These are phyloP conservation scores for Gossypium mustelinum DNA, from an alignment of 345 rosid species.

Conservation along the genomic window DNA sequence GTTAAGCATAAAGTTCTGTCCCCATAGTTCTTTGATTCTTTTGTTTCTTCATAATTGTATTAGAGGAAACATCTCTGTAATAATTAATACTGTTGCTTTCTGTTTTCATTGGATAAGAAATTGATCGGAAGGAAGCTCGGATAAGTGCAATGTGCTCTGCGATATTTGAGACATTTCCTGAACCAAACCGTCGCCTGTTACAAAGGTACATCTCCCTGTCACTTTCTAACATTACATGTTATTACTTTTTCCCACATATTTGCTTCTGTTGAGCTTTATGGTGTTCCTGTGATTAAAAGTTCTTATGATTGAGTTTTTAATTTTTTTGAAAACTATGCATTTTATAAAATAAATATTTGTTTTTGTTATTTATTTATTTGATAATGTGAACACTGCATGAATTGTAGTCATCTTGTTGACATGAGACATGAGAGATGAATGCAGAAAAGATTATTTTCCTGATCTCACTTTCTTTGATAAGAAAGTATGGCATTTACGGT, in stretches of 20 bases:
- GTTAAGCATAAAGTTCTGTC: too few species aligned
- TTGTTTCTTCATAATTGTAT: too few species aligned
- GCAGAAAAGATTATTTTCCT: background rate
- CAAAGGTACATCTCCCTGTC: constrained; percentile 51
- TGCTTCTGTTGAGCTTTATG: background rate
- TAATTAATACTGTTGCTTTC: constrained; percentile 14
- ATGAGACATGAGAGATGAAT: background rate
- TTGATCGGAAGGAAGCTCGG: constrained; percentile 85
- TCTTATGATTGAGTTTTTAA: background rate
- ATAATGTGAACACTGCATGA: background rate
- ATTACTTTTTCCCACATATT: background rate
- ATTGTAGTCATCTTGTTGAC: constrained; percentile 4
- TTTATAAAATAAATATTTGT: background rate
- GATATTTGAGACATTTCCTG: constrained; percentile 90
- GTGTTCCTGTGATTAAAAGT: background rate
- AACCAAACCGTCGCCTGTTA: constrained; percentile 88
- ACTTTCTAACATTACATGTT: constrained; percentile 1
- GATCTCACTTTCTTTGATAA: background rate
- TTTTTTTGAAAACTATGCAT: background rate
- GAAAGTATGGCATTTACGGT: background rate
- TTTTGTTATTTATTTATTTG: background rate
- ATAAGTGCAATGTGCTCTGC: constrained; percentile 79
- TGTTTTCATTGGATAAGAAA: constrained; percentile 46
- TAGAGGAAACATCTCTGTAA: background rate
- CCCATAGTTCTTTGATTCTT: too few species aligned